A percentile compares a stretch with the other conserved stretches of the same genome.
Evolutionary conservation across 352 stramenopile species (phyloP).

Genomic region (Pythium brassicae): DNA sequence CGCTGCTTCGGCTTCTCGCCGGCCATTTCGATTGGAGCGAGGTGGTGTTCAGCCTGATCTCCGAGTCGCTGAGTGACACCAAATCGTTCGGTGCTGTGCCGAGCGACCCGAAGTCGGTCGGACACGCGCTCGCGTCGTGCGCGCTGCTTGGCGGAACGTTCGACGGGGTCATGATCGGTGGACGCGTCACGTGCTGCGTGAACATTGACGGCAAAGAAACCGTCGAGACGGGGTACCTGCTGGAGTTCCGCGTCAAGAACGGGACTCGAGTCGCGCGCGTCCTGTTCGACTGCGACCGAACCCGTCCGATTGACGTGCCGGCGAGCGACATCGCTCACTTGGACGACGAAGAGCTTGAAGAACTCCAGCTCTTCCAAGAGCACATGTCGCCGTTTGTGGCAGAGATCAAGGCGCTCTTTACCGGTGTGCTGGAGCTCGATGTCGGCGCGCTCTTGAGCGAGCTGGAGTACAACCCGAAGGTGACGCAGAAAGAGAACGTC

Average conservation of each 20-base stretch:
- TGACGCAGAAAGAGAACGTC: slow-evolving; percentile 59
- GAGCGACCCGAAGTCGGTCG: slow-evolving; percentile 9
- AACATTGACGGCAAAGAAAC: slow-evolving; percentile 74
- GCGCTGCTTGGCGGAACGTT: slow-evolving; percentile 56
- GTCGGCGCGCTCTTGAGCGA: neutral
- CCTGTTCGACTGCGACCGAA: slow-evolving; percentile 63
- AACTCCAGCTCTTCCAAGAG: slow-evolving; percentile 33
- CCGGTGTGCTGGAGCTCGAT: slow-evolving; percentile 22
- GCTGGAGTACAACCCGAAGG: slow-evolving; percentile 34
- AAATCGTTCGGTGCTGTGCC: neutral
- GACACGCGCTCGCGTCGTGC: slow-evolving; percentile 32
- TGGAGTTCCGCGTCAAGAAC: slow-evolving; percentile 43
- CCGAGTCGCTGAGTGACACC: slow-evolving; percentile 10
- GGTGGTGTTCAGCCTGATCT: slow-evolving; percentile 23
- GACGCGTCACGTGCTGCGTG: slow-evolving; percentile 63
- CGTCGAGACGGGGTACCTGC: slow-evolving; percentile 61
- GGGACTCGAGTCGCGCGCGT: slow-evolving; percentile 40
- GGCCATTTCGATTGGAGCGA: slow-evolving; percentile 28
- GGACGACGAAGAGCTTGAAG: slow-evolving; percentile 33
- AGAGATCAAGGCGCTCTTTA: slow-evolving; percentile 24
- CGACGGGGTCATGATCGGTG: slow-evolving; percentile 39
- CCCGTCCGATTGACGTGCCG: slow-evolving; percentile 48
- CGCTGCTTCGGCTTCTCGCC: slow-evolving; percentile 34
- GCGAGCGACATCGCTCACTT: slow-evolving; percentile 43
- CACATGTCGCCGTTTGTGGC: slow-evolving; percentile 25